Evolutionary conservation across 805 yeast genomes (phyloP).

Genomic region (Crinitomyces ghanaensis): DNA sequence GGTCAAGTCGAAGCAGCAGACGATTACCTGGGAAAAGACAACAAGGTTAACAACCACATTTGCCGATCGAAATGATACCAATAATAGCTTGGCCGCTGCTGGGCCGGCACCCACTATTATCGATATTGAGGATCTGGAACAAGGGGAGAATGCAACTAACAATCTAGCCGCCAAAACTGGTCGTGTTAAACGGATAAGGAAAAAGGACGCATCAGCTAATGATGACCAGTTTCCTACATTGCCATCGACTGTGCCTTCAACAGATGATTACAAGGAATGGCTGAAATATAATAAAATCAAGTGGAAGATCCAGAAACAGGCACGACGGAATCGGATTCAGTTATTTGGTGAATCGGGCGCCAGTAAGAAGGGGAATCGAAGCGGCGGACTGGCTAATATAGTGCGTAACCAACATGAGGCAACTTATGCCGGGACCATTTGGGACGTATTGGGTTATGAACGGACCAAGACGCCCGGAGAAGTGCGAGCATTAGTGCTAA

Average conservation of each 20-base stretch:
- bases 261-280: slow-evolving; percentile 33
- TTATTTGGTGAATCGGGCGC: slow-evolving; percentile 71
- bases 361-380: too few relatives aligned
- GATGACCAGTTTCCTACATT: slow-evolving; percentile 17
- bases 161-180: too few relatives aligned
- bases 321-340: slow-evolving; percentile 57
- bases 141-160: background rate
- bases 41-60: too few relatives aligned
- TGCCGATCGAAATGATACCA: too few relatives aligned
- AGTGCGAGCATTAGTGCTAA: slow-evolving; percentile 56
- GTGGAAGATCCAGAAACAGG: slow-evolving; percentile 72
- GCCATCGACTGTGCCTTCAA: slow-evolving; percentile 22
- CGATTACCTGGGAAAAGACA: slow-evolving; percentile 42
- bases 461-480: slow-evolving; percentile 73
- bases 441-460: slow-evolving; percentile 73
- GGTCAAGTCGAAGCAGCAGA: slow-evolving; percentile 63
- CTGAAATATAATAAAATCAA: slow-evolving; percentile 70
- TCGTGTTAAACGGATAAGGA: slow-evolving; percentile 17
- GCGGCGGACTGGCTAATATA: slow-evolving; percentile 48
- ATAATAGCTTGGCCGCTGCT: too few relatives aligned
- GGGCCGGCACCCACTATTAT: background rate
- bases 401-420: slow-evolving; percentile 65
- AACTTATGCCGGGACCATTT: slow-evolving; percentile 56
- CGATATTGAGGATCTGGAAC: slow-evolving; percentile 13
- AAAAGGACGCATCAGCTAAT: slow-evolving; percentile 24